Evolutionary conservation across 2,329 filamentous ascomycete genomes (phyloP).

Genomic region (Passalora sequoiae): DNA sequence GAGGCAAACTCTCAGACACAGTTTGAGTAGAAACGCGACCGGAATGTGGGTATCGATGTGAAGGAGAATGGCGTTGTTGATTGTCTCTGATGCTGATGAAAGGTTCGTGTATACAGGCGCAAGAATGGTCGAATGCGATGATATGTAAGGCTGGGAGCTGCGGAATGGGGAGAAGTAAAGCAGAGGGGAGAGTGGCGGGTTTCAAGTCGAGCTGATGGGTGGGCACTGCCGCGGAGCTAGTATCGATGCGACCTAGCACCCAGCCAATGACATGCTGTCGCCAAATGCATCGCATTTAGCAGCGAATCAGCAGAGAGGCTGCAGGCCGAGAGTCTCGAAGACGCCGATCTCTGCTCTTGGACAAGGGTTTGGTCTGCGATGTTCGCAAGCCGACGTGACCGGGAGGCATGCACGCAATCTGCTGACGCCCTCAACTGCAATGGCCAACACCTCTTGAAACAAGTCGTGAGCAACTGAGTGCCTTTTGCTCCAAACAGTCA

Average conservation of each 20-base stretch:
- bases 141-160: slow-evolving; percentile 3
- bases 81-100: neutral
- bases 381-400: no score
- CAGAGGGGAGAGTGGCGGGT: slow-evolving; percentile 3
- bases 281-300: neutral
- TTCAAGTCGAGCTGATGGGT: slow-evolving; percentile 3
- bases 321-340: slow-evolving; percentile 2
- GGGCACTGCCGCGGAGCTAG: slow-evolving; percentile 1
- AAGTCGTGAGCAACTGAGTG: no score
- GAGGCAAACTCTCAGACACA: slow-evolving; percentile 3
- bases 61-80: slow-evolving; percentile 1
- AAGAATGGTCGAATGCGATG: slow-evolving; percentile 2
- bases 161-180: slow-evolving; percentile 2
- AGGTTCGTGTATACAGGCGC: slow-evolving; percentile 1
- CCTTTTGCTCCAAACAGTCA: no score
- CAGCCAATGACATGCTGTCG: slow-evolving; percentile 1
- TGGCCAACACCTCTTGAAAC: no score
- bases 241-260: neutral
- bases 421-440: neutral
- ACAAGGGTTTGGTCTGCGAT: slow-evolving; percentile 1
- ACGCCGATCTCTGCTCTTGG: neutral
- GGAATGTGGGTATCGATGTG: no score
- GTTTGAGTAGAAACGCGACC: no score
- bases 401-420: neutral
- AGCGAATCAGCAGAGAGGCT: neutral